Conservation (phyloP, 1,139 yeast genomes). For the Candida tunisiensis region DNA sequence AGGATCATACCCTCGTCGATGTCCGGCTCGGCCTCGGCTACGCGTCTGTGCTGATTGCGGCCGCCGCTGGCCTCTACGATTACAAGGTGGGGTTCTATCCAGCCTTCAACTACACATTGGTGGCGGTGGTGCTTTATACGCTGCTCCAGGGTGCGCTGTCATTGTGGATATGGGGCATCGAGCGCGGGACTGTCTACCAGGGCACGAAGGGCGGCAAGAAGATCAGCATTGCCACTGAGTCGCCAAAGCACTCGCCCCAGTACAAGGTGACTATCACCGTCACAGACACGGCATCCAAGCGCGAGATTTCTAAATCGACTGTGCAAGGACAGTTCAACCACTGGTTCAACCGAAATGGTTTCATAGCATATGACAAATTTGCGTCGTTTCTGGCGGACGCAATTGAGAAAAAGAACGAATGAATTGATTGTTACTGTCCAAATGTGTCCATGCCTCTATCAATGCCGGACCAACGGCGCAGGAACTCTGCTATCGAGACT, state of each 20-base stretch:
- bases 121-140: too few relatives aligned
- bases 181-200: background rate
- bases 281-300: conserved; percentile 12
- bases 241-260: conserved; percentile 26
- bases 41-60: background rate
- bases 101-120: too few relatives aligned
- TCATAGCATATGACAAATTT: conserved; percentile 11
- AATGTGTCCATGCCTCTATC: conserved; percentile 2
- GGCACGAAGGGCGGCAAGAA: conserved; percentile 5
- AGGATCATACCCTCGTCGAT: conserved; percentile 17
- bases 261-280: conserved; percentile 23
- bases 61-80: background rate
- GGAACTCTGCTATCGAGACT: conserved; percentile 44
- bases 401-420: conserved; percentile 4
- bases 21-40: background rate
- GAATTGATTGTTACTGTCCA: background rate
- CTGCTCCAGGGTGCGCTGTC: too few relatives aligned
- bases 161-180: too few relatives aligned
- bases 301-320: conserved; percentile 2
- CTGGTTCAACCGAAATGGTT: conserved; percentile 15
- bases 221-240: conserved; percentile 15
- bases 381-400: conserved; percentile 4
- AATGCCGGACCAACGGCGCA: conserved; percentile 17
- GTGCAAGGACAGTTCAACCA: conserved; percentile 7
- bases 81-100: background rate